Evolutionary conservation across 495 filamentous ascomycete genomes (phyloP).

Genomic region (Penicillium odoratum): DNA sequence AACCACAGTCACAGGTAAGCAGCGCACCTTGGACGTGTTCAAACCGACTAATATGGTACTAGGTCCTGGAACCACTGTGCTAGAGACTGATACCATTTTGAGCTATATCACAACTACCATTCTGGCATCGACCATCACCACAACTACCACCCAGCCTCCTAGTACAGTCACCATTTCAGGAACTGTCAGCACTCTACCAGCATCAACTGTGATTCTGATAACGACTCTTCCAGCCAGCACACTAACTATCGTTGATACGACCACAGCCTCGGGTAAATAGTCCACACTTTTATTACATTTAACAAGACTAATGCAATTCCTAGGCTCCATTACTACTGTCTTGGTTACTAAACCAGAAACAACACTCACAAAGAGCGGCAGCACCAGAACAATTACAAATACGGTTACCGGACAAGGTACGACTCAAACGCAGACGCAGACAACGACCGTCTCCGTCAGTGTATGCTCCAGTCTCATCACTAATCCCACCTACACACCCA

Average conservation of each 20-base stretch:
- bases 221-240: not conserved
- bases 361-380: slow-evolving; percentile 10
- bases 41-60: not conserved
- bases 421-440: slow-evolving; percentile 10
- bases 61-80: not conserved
- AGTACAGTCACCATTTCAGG: slow-evolving; percentile 5
- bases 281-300: not conserved
- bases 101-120: slow-evolving; percentile 1
- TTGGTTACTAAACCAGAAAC: slow-evolving; percentile 8
- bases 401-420: slow-evolving; percentile 13
- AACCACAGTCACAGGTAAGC: not conserved
- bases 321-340: not conserved
- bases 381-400: slow-evolving; percentile 21
- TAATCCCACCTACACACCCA: slow-evolving; percentile 38
- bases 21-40: not conserved
- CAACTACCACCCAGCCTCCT: not conserved
- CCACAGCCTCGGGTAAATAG: not conserved
- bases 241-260: slow-evolving; percentile 3
- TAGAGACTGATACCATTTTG: not conserved
- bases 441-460: slow-evolving; percentile 14
- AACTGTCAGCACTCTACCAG: slow-evolving; percentile 2
- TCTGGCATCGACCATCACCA: slow-evolving; percentile 6
- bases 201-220: slow-evolving; percentile 1
- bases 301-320: not conserved
- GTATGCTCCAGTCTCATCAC: slow-evolving; percentile 31